Evolutionary conservation across 768 basidiomycete genomes (phyloP).

Genomic region (Pisolithus microcarpus): DNA sequence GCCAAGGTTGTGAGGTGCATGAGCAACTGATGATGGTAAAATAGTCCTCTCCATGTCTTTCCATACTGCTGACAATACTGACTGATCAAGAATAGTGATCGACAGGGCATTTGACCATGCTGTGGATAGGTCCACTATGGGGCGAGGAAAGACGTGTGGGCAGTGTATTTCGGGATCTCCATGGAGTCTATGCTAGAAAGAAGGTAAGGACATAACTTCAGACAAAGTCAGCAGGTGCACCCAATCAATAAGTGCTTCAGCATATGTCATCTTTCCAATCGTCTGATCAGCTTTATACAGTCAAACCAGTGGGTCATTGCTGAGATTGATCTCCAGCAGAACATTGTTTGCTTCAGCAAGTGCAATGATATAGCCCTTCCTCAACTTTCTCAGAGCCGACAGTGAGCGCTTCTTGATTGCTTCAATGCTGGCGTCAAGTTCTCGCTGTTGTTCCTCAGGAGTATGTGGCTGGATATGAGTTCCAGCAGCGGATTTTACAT

Average conservation of each 20-base stretch:
- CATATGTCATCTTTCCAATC: no score
- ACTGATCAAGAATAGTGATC: not conserved
- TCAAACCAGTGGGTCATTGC: no score
- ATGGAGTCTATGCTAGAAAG: not conserved
- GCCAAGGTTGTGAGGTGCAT: slow-evolving; percentile 27
- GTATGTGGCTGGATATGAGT: not conserved
- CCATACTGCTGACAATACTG: slow-evolving; percentile 1
- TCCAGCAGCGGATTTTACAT: not conserved
- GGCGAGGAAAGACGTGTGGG: not conserved
- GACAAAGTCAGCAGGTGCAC: no score
- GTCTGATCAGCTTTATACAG: no score
- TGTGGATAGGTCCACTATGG: not conserved
- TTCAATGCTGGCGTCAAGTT: not conserved
- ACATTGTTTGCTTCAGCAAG: not conserved
- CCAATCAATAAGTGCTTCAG: no score
- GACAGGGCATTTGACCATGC: not conserved
- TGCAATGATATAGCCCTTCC: not conserved
- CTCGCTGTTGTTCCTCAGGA: not conserved
- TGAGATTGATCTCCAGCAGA: no score
- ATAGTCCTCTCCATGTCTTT: slow-evolving; percentile 4
- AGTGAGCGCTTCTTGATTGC: not conserved
- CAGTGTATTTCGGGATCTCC: not conserved
- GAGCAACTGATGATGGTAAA: slow-evolving; percentile 15
- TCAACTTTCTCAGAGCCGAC: not conserved
- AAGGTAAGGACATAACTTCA: no score